A percentile compares a stretch with the other conserved stretches of the same genome.
Conservation (phyloP, 2,329 filamentous ascomycete species). For the Ampelomyces quisqualis region DNA sequence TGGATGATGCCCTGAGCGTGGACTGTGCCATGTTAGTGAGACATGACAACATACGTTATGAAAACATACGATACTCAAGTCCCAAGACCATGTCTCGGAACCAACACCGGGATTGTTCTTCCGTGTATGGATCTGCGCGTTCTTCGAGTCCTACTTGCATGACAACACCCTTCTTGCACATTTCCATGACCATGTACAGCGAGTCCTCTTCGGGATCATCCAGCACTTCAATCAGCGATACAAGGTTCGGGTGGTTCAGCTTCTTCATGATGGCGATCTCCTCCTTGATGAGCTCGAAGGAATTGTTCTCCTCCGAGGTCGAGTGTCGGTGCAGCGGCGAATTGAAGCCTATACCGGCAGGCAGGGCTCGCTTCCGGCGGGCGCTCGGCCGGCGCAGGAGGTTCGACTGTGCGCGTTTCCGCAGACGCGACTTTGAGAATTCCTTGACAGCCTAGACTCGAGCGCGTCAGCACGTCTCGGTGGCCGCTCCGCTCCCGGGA, state of each 20-base stretch:
- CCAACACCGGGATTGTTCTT: constrained; percentile 83
- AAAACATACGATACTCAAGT: constrained; percentile 78
- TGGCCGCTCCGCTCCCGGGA: constrained; percentile 5
- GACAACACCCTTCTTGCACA: constrained; percentile 96
- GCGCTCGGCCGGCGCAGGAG: constrained; percentile 68
- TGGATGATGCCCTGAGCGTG: constrained; percentile 95
- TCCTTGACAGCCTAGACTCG: constrained; percentile 81
- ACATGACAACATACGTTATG: neutral
- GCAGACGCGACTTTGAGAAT: constrained; percentile 88
- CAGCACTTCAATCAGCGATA: constrained; percentile 87
- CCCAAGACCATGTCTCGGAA: constrained; percentile 93
- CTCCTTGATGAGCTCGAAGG: constrained; percentile 85
- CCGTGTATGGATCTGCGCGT: constrained; percentile 74
- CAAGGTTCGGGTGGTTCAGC: constrained; percentile 90
- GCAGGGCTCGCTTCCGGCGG: constrained; percentile 55
- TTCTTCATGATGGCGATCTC: constrained; percentile 99
- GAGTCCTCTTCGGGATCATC: constrained; percentile 96
- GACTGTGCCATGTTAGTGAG: constrained; percentile 54
- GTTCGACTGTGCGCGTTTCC: constrained; percentile 87
- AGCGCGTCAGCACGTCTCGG: constrained; percentile 30
- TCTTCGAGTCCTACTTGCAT: constrained; percentile 95
- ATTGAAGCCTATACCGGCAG: constrained; percentile 58
- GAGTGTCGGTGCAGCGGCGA: constrained; percentile 64
- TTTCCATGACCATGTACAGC: constrained; percentile 97
- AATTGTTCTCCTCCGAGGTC: constrained; percentile 62